Percentiles rank a stretch among this genome's conserved stretches.
These are phyloP conservation scores for Asterochloris sp. DNA, from an alignment of 139 green algal species.

Conservation along the genomic window DNA sequence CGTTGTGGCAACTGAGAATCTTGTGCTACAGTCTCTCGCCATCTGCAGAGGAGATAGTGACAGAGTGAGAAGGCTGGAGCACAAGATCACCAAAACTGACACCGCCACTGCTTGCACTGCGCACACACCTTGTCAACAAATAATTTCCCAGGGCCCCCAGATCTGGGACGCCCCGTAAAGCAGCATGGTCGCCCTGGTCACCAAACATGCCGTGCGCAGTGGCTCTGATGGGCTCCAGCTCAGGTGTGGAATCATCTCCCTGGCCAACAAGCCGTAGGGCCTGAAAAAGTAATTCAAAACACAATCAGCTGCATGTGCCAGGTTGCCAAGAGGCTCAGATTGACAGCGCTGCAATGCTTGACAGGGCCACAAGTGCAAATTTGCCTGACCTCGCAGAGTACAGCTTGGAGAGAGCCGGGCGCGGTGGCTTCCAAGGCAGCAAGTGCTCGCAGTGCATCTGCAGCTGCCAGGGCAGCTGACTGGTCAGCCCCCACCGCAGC, in stretches of 20 bases:
- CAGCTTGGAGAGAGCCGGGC: constrained; percentile 4
- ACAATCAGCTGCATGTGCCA: background rate
- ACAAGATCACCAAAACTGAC: background rate
- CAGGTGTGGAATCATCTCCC: background rate
- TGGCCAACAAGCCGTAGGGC: background rate
- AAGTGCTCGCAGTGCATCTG: constrained; percentile 4
- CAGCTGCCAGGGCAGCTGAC: background rate
- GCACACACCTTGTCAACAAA: constrained; percentile 1
- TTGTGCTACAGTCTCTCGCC: constrained; percentile 14
- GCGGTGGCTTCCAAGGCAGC: constrained; percentile 1
- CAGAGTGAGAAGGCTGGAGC: background rate
- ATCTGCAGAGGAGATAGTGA: background rate
- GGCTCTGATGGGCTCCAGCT: constrained; percentile 3
- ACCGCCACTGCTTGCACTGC: background rate
- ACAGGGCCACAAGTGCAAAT: background rate
- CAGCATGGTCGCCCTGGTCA: background rate
- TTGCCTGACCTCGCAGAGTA: constrained; percentile 6
- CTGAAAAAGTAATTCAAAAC: background rate
- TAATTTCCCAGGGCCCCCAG: constrained; percentile 8
- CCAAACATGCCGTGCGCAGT: constrained; percentile 9
- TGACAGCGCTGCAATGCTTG: background rate
- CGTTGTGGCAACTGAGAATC: background rate
- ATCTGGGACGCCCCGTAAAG: constrained; percentile 11
- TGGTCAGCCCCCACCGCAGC: constrained; percentile 2
- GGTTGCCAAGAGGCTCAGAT: background rate